These are phyloP conservation scores for Lizonia empirigonia DNA, from an alignment of 2,329 filamentous ascomycete species.

Conservation along the genomic window DNA sequence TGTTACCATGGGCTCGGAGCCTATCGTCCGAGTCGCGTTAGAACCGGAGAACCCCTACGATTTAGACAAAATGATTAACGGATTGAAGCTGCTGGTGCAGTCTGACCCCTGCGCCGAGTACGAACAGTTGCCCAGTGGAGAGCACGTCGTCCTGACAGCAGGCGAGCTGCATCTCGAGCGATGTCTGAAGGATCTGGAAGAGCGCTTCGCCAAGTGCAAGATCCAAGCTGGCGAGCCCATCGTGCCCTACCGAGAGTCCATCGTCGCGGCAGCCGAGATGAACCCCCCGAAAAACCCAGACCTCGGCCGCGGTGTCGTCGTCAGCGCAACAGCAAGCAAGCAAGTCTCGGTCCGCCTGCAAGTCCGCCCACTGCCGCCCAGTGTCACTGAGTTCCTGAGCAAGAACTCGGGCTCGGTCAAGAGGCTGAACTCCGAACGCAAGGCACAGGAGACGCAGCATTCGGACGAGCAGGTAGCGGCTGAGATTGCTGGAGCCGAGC, in stretches of 20 bases:
- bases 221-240: slow-evolving; percentile 94
- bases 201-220: slow-evolving; percentile 91
- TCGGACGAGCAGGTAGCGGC: slow-evolving; percentile 38
- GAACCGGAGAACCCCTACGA: slow-evolving; percentile 90
- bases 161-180: slow-evolving; percentile 93
- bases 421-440: slow-evolving; percentile 73
- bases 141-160: slow-evolving; percentile 92
- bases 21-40: slow-evolving; percentile 94
- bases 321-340: slow-evolving; percentile 80
- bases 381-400: slow-evolving; percentile 82
- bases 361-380: slow-evolving; percentile 76
- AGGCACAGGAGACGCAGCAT: slow-evolving; percentile 54
- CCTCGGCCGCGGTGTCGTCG: slow-evolving; percentile 79
- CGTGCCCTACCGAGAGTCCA: slow-evolving; percentile 93
- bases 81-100: slow-evolving; percentile 84
- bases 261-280: slow-evolving; percentile 89
- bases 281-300: slow-evolving; percentile 83
- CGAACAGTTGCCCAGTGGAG: slow-evolving; percentile 87
- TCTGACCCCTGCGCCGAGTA: slow-evolving; percentile 97
- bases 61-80: slow-evolving; percentile 91
- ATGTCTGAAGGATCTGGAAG: slow-evolving; percentile 89
- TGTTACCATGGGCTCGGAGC: slow-evolving; percentile 77
- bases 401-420: slow-evolving; percentile 83
- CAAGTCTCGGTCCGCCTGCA: slow-evolving; percentile 78
- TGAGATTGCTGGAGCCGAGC: slow-evolving; percentile 58